These are phyloP conservation scores for Citrullus mucosospermus DNA, from an alignment of 306 rosid genomes.

Conservation along the genomic window DNA sequence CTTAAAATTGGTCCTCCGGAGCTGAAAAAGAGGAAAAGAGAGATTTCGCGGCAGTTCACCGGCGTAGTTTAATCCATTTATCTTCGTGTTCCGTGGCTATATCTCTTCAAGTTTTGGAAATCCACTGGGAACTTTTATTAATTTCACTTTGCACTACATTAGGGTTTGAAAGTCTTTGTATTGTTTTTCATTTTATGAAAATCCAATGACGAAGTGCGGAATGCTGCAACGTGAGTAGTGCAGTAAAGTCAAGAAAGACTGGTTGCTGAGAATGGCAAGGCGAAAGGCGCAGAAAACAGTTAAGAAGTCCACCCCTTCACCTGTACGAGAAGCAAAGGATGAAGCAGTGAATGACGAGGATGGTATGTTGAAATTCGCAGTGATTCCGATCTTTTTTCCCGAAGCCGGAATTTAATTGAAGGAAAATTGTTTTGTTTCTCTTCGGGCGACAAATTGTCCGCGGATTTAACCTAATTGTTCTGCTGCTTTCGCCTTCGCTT, in stretches of 20 bases:
- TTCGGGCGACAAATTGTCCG: not conserved
- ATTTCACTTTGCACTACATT: not conserved
- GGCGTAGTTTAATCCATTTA: not conserved
- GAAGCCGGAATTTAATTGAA: not conserved
- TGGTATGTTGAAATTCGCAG: slow-evolving; percentile 21
- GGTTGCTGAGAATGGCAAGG: slow-evolving; percentile 30
- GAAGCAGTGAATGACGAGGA: slow-evolving; percentile 28
- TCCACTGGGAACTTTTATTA: not conserved
- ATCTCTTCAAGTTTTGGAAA: not conserved
- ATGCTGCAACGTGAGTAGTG: not conserved
- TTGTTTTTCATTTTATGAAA: not conserved
- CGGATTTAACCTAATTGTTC: not conserved
- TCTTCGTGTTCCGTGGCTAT: not conserved
- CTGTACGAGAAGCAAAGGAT: not conserved
- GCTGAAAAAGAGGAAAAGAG: not conserved
- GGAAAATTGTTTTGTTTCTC: not conserved
- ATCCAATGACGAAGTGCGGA: not conserved
- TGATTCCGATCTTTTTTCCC: not conserved
- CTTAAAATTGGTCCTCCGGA: not conserved
- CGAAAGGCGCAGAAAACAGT: slow-evolving; percentile 30
- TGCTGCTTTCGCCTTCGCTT: not conserved
- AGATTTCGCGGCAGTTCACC: not conserved
- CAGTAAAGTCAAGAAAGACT: not conserved
- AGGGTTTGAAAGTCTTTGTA: not conserved
- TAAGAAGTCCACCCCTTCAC: slow-evolving; percentile 13